phyloP scores from a whole-genome alignment of 1,284 basidiomycete genomes.

The Kwoniella shivajii region DNA sequence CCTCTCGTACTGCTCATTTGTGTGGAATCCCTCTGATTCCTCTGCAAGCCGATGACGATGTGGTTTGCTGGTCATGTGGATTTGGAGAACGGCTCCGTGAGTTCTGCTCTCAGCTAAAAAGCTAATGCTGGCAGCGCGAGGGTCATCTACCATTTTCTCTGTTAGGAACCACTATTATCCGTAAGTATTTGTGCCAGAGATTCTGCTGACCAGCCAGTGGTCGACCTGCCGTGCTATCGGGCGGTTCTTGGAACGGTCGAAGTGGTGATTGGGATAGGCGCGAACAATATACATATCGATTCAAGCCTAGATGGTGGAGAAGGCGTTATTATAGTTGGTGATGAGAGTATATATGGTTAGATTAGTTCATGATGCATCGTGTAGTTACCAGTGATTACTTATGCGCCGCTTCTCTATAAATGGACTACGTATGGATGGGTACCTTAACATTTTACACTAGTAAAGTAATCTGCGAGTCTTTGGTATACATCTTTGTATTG shows the following conservation, averaged over 20 bases:
- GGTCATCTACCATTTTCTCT: not conserved
- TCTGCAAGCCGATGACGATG: conserved; percentile 19
- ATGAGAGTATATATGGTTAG: conserved; percentile 1
- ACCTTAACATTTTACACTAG: conserved; percentile 18
- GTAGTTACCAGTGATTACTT: too few relatives aligned
- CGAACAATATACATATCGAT: conserved; percentile 27
- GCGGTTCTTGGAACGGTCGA: conserved; percentile 7
- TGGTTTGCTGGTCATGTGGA: conserved; percentile 30
- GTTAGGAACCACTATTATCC: conserved; percentile 27
- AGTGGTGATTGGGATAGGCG: conserved; percentile 24
- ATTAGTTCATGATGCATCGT: too few relatives aligned
- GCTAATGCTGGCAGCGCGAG: conserved; percentile 1
- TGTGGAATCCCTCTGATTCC: conserved; percentile 32
- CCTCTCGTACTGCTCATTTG: conserved; percentile 25
- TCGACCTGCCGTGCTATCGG: conserved; percentile 20
- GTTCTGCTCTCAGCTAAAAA: not conserved
- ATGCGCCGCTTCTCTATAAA: too few relatives aligned
- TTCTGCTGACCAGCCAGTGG: conserved; percentile 17
- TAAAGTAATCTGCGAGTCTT: conserved; percentile 61
- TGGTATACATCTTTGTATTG: conserved; percentile 69
- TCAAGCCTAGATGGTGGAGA: conserved; percentile 12
- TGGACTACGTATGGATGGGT: not conserved
- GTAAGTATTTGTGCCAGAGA: conserved; percentile 14
- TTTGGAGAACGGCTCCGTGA: conserved; percentile 20
- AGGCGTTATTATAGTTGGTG: too few relatives aligned